phyloP scores from a whole-genome alignment of 345 rosid species.

The Eucalyptus curtisii region DNA sequence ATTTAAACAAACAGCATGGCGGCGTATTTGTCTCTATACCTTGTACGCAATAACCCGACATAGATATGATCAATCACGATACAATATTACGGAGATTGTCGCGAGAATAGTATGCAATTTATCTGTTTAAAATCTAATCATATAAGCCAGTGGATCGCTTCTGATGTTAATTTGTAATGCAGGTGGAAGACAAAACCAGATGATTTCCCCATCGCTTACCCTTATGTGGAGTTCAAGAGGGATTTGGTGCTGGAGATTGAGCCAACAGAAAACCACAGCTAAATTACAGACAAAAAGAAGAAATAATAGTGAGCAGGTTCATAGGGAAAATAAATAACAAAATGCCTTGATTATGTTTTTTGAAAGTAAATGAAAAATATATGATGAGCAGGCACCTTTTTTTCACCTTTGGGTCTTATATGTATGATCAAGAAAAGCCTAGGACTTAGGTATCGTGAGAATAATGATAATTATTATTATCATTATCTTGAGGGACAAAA shows the following conservation, averaged over 20 bases:
- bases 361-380: neutral
- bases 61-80: neutral
- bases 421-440: neutral
- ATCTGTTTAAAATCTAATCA: neutral
- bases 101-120: neutral
- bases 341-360: neutral
- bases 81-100: neutral
- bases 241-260: slow-evolving; percentile 60
- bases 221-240: slow-evolving; percentile 62
- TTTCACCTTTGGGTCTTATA: neutral
- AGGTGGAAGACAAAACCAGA: slow-evolving; percentile 67
- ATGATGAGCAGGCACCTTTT: neutral
- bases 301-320: neutral
- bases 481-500: neutral
- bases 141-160: neutral
- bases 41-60: neutral
- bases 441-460: neutral
- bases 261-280: neutral
- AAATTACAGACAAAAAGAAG: neutral
- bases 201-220: slow-evolving; percentile 72
- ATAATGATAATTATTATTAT: neutral
- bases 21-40: accelerated
- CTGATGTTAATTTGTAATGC: neutral
- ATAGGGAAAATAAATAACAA: neutral
- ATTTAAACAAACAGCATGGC: neutral